These are phyloP conservation scores for Aspergillus incahuasiensis DNA, from an alignment of 495 filamentous ascomycete species.

Conservation along the genomic window DNA sequence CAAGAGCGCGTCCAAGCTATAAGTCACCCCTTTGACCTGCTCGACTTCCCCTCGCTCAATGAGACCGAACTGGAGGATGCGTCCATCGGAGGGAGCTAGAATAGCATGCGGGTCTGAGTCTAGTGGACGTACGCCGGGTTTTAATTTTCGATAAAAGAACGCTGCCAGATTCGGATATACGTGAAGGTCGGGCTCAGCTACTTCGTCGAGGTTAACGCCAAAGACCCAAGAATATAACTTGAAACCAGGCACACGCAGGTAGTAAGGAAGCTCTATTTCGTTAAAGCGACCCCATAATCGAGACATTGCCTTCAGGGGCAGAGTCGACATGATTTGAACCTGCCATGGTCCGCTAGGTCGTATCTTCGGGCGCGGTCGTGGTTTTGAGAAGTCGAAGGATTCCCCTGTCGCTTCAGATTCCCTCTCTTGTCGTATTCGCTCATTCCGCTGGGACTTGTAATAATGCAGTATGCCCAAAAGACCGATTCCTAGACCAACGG, in stretches of 20 bases:
- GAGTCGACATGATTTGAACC: conserved; percentile 91
- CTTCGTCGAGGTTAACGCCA: conserved; percentile 87
- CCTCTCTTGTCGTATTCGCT: conserved; percentile 39
- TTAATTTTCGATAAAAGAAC: conserved; percentile 95
- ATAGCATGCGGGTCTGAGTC: conserved; percentile 75
- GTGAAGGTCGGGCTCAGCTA: conserved; percentile 81
- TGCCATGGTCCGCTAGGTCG: conserved; percentile 90
- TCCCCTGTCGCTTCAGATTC: conserved; percentile 52
- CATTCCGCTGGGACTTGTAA: conserved; percentile 65
- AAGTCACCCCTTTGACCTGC: conserved; percentile 98
- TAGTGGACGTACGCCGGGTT: conserved; percentile 82
- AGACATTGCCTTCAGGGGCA: conserved; percentile 91
- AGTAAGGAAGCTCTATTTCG: conserved; percentile 84
- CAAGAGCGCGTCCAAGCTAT: conserved; percentile 87
- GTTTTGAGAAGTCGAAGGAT: conserved; percentile 41
- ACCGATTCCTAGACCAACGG: conserved; percentile 80
- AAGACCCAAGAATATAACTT: conserved; percentile 89
- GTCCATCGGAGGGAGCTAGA: conserved; percentile 83
- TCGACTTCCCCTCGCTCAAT: conserved; percentile 95
- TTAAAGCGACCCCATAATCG: conserved; percentile 95
- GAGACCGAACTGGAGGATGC: conserved; percentile 83
- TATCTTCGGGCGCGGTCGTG: conserved; percentile 64
- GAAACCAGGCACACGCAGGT: conserved; percentile 90
- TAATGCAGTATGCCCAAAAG: conserved; percentile 82
- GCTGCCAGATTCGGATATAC: conserved; percentile 87